phyloP scores from a whole-genome alignment of 169 alveolate genomes.

The Eimeria sp. region DNA sequence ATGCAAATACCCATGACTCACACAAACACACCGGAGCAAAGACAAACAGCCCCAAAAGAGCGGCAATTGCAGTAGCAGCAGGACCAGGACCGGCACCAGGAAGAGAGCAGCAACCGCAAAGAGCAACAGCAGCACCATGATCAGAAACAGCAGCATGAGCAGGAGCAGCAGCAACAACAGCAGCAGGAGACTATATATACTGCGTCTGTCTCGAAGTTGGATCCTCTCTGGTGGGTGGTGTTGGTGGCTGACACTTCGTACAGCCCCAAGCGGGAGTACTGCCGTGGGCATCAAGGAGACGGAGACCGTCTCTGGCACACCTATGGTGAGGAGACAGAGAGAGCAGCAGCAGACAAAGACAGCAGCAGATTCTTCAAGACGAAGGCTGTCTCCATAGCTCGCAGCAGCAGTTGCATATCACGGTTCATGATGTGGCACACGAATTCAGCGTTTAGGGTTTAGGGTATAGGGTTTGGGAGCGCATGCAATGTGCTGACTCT shows the following conservation, averaged over 20 bases:
- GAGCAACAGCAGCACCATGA: slow-evolving; percentile 9
- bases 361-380: neutral
- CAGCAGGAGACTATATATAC: neutral
- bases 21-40: too few relatives aligned
- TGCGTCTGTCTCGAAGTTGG: neutral
- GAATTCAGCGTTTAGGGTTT: neutral
- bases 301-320: neutral
- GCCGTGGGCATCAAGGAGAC: slow-evolving; percentile 5
- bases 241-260: neutral
- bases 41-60: neutral
- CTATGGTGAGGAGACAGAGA: neutral
- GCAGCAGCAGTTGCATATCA: neutral
- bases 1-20: too few relatives aligned
- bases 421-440: too few relatives aligned
- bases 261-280: slow-evolving; percentile 49
- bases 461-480: neutral
- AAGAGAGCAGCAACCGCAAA: too few relatives aligned
- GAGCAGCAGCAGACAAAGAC: neutral
- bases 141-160: neutral
- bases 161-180: slow-evolving; percentile 4
- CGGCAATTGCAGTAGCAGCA: neutral
- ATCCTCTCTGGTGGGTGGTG: neutral
- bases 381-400: neutral
- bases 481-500: neutral
- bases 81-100: neutral